These are phyloP conservation scores for Monosporascus sp. DNA, from an alignment of 2,329 filamentous ascomycete species.

Conservation along the genomic window DNA sequence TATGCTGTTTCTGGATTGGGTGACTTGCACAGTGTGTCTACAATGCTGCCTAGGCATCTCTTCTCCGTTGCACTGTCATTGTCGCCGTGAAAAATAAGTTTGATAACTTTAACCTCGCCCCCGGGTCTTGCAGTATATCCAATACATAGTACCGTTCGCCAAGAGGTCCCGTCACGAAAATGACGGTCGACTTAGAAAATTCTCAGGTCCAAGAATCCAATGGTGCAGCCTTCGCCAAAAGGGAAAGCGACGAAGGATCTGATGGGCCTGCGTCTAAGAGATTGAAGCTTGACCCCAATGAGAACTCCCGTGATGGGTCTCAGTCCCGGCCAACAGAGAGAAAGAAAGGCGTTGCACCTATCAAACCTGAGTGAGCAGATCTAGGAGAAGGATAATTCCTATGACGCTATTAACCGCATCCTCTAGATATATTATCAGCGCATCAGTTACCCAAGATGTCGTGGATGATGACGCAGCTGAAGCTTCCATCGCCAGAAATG, in stretches of 20 bases:
- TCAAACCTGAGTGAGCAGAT: slow-evolving; percentile 32
- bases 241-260: slow-evolving; percentile 22
- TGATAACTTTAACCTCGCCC: too few relatives aligned
- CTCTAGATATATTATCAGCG: slow-evolving; percentile 28
- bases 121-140: background rate
- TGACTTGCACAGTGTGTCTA: too few relatives aligned
- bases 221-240: slow-evolving; percentile 11
- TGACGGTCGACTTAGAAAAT: slow-evolving; percentile 1
- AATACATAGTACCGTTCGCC: background rate
- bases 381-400: background rate
- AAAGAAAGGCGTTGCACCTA: slow-evolving; percentile 26
- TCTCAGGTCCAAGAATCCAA: slow-evolving; percentile 6
- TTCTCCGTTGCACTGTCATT: too few relatives aligned
- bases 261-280: slow-evolving; percentile 52
- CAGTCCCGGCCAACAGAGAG: slow-evolving; percentile 11
- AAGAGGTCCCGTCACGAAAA: background rate
- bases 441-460: slow-evolving; percentile 22
- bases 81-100: too few relatives aligned
- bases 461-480: slow-evolving; percentile 57
- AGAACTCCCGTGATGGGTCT: slow-evolving; percentile 6
- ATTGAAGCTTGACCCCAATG: slow-evolving; percentile 44
- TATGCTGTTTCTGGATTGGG: too few relatives aligned
- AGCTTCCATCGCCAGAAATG: slow-evolving; percentile 50
- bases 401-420: background rate
- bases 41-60: too few relatives aligned